Evolutionary conservation across 768 basidiomycete genomes (phyloP), one percentile per base, ranked within the genome.

Genomic region (Naganishia onofrii): DNA sequence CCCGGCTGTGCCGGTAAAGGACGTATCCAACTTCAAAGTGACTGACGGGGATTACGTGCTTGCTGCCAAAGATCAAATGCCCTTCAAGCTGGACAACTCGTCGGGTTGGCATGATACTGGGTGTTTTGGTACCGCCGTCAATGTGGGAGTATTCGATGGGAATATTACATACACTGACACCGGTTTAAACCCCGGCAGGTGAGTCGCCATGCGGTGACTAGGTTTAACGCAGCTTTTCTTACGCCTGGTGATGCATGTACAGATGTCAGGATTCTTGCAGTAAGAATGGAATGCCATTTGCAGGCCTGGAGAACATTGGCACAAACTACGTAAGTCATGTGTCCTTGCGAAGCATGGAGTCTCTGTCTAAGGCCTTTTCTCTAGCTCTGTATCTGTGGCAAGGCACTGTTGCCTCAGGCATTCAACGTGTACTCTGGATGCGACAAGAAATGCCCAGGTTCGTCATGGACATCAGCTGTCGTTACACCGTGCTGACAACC

Each of bases 51-150:
- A 75, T 12, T 67, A 54, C 44, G 66, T 76, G n/a, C 72, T 73
- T 8, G 51, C 67, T 7, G 70, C 56, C n/a, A 52, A 67, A 31
- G 64, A 75, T 17, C 70, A 58, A 52, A 66, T 63, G 46, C 56
- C 67, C 7, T 72, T 75, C 60, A 65, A 70, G 26, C 51, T 67
- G 13, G 76, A 76, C 29, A 77, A 74, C 54, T 70, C 68, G 3
- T 73, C 74, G 4, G 78, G 78, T 10, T 79, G 78, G 78, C 52
- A 70, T 29, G 56, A 74, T 52, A 67, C 75, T 32, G 73, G 60
- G 15, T 79, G 76, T 68, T 36, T 75, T 51, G 56, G 69, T 15
- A 44, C 38, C 10, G 42, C 38, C 4, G 38, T 19, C 42, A 42
- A 44, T 7, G 38, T 44, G 5, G 60, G 38, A 34, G 60, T 63